These are phyloP conservation scores for Alternaria solani DNA, from an alignment of 2,329 filamentous ascomycete species.

Conservation along the genomic window DNA sequence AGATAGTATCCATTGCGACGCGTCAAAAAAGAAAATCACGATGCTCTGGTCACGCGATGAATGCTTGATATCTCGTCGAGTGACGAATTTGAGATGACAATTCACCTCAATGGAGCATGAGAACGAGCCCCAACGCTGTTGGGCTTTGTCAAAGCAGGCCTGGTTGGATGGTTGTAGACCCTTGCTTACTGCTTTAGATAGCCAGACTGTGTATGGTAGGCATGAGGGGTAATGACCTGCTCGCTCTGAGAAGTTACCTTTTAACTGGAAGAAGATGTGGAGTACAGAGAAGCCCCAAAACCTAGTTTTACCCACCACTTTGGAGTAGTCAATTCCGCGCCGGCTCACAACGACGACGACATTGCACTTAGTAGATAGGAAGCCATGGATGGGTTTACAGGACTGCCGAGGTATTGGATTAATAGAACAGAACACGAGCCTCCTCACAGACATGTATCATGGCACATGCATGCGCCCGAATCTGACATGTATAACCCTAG, in stretches of 20 bases:
- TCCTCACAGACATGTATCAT: background rate
- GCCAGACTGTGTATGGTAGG: background rate
- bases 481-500: constrained; percentile 1
- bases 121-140: background rate
- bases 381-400: background rate
- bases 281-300: background rate
- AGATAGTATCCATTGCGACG: constrained; percentile 7
- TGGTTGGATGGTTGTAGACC: constrained; percentile 17
- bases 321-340: background rate
- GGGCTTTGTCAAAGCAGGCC: constrained; percentile 12
- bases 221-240: constrained; percentile 1
- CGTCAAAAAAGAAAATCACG: constrained; percentile 1
- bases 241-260: constrained; percentile 2
- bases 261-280: background rate
- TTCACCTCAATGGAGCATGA: background rate
- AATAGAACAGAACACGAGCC: background rate
- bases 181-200: constrained; percentile 13
- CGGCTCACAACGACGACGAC: background rate
- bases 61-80: background rate
- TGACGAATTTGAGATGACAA: background rate
- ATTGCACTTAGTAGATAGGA: background rate
- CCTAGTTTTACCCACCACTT: background rate
- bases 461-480: background rate
- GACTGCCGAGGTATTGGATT: background rate
- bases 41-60: constrained; percentile 1